Percentiles rank a stretch among this genome's conserved stretches.
Conservation (phyloP, 495 filamentous ascomycete genomes). For the Massariosphaeria phaeospora region DNA sequence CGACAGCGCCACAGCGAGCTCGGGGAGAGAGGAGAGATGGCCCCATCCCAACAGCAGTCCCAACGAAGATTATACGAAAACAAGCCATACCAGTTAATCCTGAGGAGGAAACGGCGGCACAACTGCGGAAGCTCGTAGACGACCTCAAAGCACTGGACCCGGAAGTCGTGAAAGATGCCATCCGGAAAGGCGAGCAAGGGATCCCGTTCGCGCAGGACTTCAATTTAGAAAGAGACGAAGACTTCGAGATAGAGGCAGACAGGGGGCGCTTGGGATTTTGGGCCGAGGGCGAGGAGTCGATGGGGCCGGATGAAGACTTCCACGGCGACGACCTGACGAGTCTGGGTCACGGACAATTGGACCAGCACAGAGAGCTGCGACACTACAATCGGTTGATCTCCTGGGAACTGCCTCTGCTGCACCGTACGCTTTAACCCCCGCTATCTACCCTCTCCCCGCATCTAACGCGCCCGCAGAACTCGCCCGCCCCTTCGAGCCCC, state of each 20-base stretch:
- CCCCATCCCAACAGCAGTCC: too few species aligned
- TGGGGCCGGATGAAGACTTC: slow-evolving; percentile 51
- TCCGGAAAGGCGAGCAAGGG: slow-evolving; percentile 3
- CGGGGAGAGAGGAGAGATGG: too few species aligned
- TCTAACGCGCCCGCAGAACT: slow-evolving; percentile 52
- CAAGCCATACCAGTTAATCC: too few species aligned
- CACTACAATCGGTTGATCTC: slow-evolving; percentile 81
- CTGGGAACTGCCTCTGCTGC: slow-evolving; percentile 93
- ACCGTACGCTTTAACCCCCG: slow-evolving; percentile 55
- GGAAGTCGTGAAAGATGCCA: slow-evolving; percentile 6
- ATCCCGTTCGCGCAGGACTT: background rate
- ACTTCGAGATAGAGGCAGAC: slow-evolving; percentile 5
- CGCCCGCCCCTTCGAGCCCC: slow-evolving; percentile 72
- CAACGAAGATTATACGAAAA: too few species aligned
- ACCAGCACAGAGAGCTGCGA: slow-evolving; percentile 82
- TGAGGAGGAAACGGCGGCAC: background rate
- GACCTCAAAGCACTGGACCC: slow-evolving; percentile 18
- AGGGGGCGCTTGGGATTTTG: slow-evolving; percentile 20
- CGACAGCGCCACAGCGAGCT: slow-evolving; percentile 24
- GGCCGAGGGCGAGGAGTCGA: slow-evolving; percentile 24
- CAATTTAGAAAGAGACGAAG: slow-evolving; percentile 9
- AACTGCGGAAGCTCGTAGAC: slow-evolving; percentile 5
- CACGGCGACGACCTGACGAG: slow-evolving; percentile 76
- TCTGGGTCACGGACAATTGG: slow-evolving; percentile 77
- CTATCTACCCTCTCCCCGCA: background rate